Conservation (phyloP, 1,284 basidiomycete genomes). For the Pisolithus thermaeus region DNA sequence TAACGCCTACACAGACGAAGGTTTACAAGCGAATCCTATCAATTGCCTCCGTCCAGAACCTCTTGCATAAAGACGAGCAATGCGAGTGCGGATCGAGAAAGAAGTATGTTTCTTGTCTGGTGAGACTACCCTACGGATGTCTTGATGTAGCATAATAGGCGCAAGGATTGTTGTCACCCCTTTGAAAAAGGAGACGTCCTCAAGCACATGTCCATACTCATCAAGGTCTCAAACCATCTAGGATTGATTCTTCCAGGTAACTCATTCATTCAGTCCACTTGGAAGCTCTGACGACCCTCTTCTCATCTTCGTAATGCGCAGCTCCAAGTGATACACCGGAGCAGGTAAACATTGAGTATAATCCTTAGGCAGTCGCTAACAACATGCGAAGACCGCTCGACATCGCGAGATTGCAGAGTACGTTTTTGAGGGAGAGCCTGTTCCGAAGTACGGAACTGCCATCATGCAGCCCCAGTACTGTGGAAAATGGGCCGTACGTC, state of each 20-base stretch:
- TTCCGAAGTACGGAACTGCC: slow-evolving; percentile 57
- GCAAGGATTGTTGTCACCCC: slow-evolving; percentile 60
- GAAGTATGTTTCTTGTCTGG: slow-evolving; percentile 34
- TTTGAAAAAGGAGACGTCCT: slow-evolving; percentile 60
- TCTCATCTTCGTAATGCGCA: slow-evolving; percentile 20
- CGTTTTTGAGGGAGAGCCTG: slow-evolving; percentile 47
- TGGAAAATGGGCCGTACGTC: slow-evolving; percentile 76
- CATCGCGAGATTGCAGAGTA: slow-evolving; percentile 54
- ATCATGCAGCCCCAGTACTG: slow-evolving; percentile 62
- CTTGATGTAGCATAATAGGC: slow-evolving; percentile 34
- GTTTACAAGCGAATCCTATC: slow-evolving; percentile 69
- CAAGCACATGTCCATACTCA: slow-evolving; percentile 70
- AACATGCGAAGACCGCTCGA: slow-evolving; percentile 39
- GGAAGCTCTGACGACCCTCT: slow-evolving; percentile 1
- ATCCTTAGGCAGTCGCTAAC: neutral
- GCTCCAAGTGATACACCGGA: slow-evolving; percentile 59
- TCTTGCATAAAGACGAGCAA: slow-evolving; percentile 59
- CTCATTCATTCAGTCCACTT: neutral
- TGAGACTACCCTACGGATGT: neutral
- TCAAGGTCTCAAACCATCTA: slow-evolving; percentile 83
- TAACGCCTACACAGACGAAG: slow-evolving; percentile 59
- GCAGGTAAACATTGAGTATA: slow-evolving; percentile 39
- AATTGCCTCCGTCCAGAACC: slow-evolving; percentile 56
- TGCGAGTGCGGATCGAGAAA: slow-evolving; percentile 66
- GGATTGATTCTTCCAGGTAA: slow-evolving; percentile 73